phyloP scores from a whole-genome alignment of 73 alveolate genomes.

The Urostyla sp. region DNA sequence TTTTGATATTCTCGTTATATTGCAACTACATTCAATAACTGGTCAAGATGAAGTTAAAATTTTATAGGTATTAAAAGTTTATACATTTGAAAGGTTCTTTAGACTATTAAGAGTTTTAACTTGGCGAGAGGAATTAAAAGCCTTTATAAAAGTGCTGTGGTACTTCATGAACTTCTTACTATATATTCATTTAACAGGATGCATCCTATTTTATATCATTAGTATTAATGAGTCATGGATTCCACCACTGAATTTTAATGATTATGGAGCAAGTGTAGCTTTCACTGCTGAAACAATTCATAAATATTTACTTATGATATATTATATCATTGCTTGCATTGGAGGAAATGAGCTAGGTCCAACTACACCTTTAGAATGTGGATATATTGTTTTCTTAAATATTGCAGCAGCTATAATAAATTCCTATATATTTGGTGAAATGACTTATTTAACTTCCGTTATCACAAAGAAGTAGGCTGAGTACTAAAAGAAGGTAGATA shows the following conservation, averaged over 20 bases:
- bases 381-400: conserved; percentile 44
- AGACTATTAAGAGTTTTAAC: conserved; percentile 59
- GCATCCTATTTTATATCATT: conserved; percentile 27
- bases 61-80: conserved; percentile 43
- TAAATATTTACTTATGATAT: too few species aligned
- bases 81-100: conserved; percentile 55
- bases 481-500: conserved; percentile 58
- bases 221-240: conserved; percentile 35
- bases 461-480: conserved; percentile 53
- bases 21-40: conserved; percentile 55
- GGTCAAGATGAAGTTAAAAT: neutral
- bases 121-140: conserved; percentile 51
- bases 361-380: conserved; percentile 20
- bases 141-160: conserved; percentile 1
- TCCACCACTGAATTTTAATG: conserved; percentile 16
- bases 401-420: conserved; percentile 54
- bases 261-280: too few species aligned
- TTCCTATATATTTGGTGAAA: conserved; percentile 67
- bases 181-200: conserved; percentile 20
- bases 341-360: conserved; percentile 75
- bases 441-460: conserved; percentile 61
- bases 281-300: too few species aligned
- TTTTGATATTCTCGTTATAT: conserved; percentile 67
- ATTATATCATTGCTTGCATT: conserved; percentile 46
- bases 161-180: conserved; percentile 1